Evolutionary conservation across 768 basidiomycete species (phyloP).

Genomic region (Leccinum longicurvipes): DNA sequence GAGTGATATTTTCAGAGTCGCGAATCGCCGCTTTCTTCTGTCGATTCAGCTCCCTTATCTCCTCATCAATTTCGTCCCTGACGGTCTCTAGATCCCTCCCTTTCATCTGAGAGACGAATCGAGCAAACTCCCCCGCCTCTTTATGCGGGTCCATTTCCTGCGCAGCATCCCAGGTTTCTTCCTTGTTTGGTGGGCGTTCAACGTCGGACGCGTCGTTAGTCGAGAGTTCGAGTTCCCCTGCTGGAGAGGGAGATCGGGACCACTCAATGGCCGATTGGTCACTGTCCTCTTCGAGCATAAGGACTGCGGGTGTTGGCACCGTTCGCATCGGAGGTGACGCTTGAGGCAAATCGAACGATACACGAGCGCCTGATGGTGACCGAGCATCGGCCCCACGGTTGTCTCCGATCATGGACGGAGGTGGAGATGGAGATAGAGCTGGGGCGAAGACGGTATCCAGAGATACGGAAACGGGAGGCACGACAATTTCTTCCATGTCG

Average conservation of each 20-base stretch:
- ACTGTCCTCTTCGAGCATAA: constrained; percentile 13
- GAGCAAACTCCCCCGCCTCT: constrained; percentile 88
- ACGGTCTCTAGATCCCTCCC: constrained; percentile 80
- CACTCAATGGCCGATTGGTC: constrained; percentile 32
- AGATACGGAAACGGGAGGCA: constrained; percentile 1
- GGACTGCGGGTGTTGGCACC: not conserved
- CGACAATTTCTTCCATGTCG: constrained; percentile 38
- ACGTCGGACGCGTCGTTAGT: constrained; percentile 9
- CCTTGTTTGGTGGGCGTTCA: constrained; percentile 23
- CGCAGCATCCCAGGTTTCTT: constrained; percentile 74
- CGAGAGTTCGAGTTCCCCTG: constrained; percentile 1
- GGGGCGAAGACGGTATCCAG: not conserved
- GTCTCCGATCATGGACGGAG: constrained; percentile 14
- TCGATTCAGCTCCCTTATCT: constrained; percentile 76
- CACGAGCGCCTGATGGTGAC: not conserved
- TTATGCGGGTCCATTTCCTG: constrained; percentile 78
- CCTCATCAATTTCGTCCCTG: constrained; percentile 85
- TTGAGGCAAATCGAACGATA: constrained; percentile 4
- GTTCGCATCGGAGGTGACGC: constrained; percentile 12
- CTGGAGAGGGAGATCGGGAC: constrained; percentile 41
- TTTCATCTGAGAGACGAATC: constrained; percentile 88
- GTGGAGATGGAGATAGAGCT: constrained; percentile 13
- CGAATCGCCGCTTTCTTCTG: constrained; percentile 87
- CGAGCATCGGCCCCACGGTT: constrained; percentile 5
- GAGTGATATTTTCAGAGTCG: constrained; percentile 92